phyloP scores from a whole-genome alignment of 306 rosid genomes.

The Rubus idaeus region DNA sequence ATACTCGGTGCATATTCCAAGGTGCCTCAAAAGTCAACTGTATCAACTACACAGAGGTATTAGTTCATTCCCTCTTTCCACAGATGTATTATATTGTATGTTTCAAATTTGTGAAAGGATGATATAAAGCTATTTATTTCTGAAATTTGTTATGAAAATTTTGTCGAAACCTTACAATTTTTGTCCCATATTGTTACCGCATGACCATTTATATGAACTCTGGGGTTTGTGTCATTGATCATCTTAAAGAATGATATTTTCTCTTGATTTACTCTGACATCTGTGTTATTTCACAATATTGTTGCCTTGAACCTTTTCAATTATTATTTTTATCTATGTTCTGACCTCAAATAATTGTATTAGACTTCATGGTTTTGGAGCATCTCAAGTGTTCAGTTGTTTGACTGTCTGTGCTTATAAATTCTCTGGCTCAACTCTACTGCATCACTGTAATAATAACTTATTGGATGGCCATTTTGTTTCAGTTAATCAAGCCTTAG shows the following conservation, averaged over 20 bases:
- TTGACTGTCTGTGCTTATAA: not conserved
- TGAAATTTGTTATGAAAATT: not conserved
- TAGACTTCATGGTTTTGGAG: not conserved
- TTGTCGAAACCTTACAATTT: not conserved
- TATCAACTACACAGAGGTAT: conserved; percentile 60
- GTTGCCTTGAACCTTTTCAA: not conserved
- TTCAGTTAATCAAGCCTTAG: too few relatives aligned
- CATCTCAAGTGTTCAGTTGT: not conserved
- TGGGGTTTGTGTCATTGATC: not conserved
- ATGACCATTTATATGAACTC: not conserved
- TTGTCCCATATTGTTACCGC: not conserved
- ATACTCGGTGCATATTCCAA: conserved; percentile 74
- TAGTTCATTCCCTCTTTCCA: conserved; percentile 9
- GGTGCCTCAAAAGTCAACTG: conserved; percentile 56
- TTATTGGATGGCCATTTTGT: too few relatives aligned
- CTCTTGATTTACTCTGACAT: not conserved
- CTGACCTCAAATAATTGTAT: not conserved
- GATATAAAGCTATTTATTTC: not conserved
- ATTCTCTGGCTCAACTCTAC: not conserved
- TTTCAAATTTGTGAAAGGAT: not conserved
- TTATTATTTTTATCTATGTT: too few relatives aligned
- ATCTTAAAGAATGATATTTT: not conserved
- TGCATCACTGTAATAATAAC: too few relatives aligned
- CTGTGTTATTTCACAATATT: not conserved
- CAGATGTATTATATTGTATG: not conserved